A percentile compares a stretch with the other conserved stretches of the same genome.
Evolutionary conservation across 2,329 filamentous ascomycete genomes (phyloP).

Genomic region (Cladosporium sp.): DNA sequence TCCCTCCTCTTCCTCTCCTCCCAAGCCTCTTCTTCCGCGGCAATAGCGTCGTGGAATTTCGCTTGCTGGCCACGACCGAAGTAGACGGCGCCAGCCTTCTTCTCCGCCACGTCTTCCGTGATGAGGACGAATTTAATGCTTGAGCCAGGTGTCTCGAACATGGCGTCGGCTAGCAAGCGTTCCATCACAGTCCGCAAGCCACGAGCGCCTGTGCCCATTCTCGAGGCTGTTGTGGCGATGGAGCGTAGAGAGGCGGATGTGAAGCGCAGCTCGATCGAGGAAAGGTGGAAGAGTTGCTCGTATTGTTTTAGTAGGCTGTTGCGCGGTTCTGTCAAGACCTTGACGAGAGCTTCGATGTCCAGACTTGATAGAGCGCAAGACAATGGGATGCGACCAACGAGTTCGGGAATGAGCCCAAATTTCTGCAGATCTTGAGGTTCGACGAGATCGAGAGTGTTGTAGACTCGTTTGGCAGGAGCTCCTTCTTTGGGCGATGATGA

Average conservation of each 20-base stretch:
- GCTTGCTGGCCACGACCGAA: conserved; percentile 40
- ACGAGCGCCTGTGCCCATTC: conserved; percentile 66
- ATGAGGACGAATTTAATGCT: conserved; percentile 44
- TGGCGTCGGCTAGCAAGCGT: conserved; percentile 41
- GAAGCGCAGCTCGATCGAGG: conserved; percentile 71
- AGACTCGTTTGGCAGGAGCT: conserved; percentile 57
- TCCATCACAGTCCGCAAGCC: conserved; percentile 47
- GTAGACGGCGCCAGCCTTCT: conserved; percentile 39
- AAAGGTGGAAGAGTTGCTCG: conserved; percentile 78
- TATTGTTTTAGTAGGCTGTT: conserved; percentile 89
- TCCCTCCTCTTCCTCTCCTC: conserved; percentile 35
- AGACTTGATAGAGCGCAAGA: conserved; percentile 80
- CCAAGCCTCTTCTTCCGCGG: conserved; percentile 45
- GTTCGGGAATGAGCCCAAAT: conserved; percentile 76
- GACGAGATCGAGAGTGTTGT: conserved; percentile 61
- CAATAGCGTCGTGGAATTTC: conserved; percentile 37
- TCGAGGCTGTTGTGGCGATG: conserved; percentile 66
- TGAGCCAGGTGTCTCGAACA: conserved; percentile 47
- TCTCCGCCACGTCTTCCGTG: conserved; percentile 42
- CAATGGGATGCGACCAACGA: conserved; percentile 93
- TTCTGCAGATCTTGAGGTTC: conserved; percentile 74
- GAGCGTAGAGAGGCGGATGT: conserved; percentile 76
- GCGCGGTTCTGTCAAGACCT: conserved; percentile 86
- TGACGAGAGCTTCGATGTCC: conserved; percentile 63
- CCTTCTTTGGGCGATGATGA: conserved; percentile 11